phyloP scores from a whole-genome alignment of 2,329 filamentous ascomycete species.

The Alternaria gansuensis region DNA sequence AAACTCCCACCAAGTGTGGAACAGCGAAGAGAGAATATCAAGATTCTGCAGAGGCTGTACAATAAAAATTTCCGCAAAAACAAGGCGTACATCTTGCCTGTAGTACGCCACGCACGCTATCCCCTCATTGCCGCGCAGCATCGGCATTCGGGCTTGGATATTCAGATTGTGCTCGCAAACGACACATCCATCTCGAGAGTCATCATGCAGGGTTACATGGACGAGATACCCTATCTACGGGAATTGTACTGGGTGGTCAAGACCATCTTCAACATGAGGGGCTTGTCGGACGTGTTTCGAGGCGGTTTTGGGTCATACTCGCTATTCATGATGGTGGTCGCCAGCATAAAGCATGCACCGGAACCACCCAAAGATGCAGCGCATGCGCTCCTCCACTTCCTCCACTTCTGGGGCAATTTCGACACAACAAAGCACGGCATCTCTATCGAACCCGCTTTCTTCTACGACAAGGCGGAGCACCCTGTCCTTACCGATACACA shows the following conservation, averaged over 20 bases:
- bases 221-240: slow-evolving; percentile 60
- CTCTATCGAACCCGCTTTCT: slow-evolving; percentile 58
- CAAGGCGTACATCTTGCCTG: slow-evolving; percentile 25
- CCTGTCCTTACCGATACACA: slow-evolving; percentile 30
- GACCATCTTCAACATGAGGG: slow-evolving; percentile 60
- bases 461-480: slow-evolving; percentile 54
- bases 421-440: slow-evolving; percentile 60
- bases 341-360: slow-evolving; percentile 59
- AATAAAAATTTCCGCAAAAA: neutral
- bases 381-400: slow-evolving; percentile 58
- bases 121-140: slow-evolving; percentile 58
- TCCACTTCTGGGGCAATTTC: slow-evolving; percentile 61
- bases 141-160: slow-evolving; percentile 57
- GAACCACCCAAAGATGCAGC: slow-evolving; percentile 48
- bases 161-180: slow-evolving; percentile 62
- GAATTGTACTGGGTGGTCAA: slow-evolving; percentile 62
- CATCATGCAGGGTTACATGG: slow-evolving; percentile 58
- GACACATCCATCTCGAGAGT: slow-evolving; percentile 53
- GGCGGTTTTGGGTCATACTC: slow-evolving; percentile 65
- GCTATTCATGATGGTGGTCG: slow-evolving; percentile 66
- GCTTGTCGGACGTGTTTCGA: slow-evolving; percentile 58
- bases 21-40: slow-evolving; percentile 17
- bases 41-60: slow-evolving; percentile 20
- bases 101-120: slow-evolving; percentile 46
- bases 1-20: slow-evolving; percentile 28